Conservation (phyloP, 768 basidiomycete genomes). For the Sporobolomyces phaffii region DNA sequence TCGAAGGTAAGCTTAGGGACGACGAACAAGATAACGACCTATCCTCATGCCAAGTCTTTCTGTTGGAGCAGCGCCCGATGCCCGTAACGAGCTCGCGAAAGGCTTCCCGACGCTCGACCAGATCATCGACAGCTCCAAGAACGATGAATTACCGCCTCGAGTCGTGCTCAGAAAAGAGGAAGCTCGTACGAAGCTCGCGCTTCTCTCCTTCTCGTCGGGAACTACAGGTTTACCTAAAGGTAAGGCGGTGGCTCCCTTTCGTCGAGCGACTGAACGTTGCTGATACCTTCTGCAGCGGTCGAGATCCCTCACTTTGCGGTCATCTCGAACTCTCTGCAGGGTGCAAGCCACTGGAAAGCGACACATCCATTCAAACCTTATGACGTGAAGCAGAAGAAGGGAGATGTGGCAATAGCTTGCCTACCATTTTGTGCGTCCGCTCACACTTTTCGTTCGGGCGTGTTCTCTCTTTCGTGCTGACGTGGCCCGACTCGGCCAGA, state of each 20-base stretch:
- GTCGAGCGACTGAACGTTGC: too few relatives aligned
- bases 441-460: too few relatives aligned
- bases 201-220: constrained; percentile 22
- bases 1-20: neutral
- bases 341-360: neutral
- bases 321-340: constrained; percentile 29
- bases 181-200: constrained; percentile 15
- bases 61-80: too few relatives aligned
- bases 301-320: constrained; percentile 27
- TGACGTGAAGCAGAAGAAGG: neutral
- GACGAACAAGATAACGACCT: too few relatives aligned
- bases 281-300: too few relatives aligned
- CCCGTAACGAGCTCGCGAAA: neutral
- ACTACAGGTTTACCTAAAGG: constrained; percentile 33
- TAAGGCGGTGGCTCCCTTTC: too few relatives aligned
- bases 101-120: constrained; percentile 28
- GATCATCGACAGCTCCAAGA: neutral
- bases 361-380: neutral
- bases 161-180: neutral
- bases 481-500: neutral
- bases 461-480: too few relatives aligned
- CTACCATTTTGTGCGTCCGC: constrained; percentile 15
- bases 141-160: neutral
- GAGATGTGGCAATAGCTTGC: constrained; percentile 23
- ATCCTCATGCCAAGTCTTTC: too few relatives aligned